Base-by-base conservation (phyloP, 2,329 filamentous ascomycete genomes). In the Epichloe brachyelytri region DNA sequence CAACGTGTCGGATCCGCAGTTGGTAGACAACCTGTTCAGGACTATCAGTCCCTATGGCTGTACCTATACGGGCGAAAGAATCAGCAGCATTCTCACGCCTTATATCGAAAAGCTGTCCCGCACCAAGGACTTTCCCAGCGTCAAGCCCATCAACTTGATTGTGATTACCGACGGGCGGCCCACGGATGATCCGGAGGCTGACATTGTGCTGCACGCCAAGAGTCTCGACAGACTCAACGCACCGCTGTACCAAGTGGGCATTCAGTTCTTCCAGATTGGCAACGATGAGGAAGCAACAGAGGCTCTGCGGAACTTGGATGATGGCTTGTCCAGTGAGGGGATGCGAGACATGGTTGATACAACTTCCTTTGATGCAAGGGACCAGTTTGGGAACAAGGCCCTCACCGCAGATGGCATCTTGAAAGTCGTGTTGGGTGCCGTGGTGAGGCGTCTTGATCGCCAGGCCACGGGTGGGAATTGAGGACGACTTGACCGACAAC, bases 261-360 rank as follows among this genome's bases (percentile, higher is more conserved):
- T 97, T 51, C 91, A 97, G 65, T 97, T 97, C 71, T 95, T 97
- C 73, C 91, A 96, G 68, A 86, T 97, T 43, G 91, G 93, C 51
- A 75, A 78, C 47, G 87, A 95, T 58, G 62, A 69, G 0, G 71
- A 67, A 0, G 91, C 90, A 0, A 73, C 75, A 1, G 67, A 74
- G 57, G 80, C 84, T 51, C 72, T 97, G 39, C 71, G 77, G 58
- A 74, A 82, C 45, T 73, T 97, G 7, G 91, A 97, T 62, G 86
- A 96, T 63, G 72, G 76, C 41, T 61, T 78, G n/a, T 70, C 73
- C 26, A 69, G 75, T 33, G 70, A 74, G 33, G 72, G 75, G 14
- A 64, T 91, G 15, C 73, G 91, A 17, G 91, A 97, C 68, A 96
- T 97, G 61, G 88, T 96, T 15, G 91, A 97, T 66, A 95, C 90